Base-by-base conservation (phyloP, 805 yeast species). In the Ogataea paraovalis region DNA sequence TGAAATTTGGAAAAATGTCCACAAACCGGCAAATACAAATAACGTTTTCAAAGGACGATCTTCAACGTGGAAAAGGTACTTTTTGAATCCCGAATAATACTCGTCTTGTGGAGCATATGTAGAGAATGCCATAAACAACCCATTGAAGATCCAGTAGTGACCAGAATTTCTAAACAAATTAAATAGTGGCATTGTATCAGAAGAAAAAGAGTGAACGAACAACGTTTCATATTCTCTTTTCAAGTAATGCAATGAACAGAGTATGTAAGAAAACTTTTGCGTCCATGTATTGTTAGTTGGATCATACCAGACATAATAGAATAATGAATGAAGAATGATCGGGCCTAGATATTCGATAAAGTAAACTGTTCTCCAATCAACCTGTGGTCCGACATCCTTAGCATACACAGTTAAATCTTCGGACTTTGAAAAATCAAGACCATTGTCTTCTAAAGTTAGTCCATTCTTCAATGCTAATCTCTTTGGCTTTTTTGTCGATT, bases 81-180 rank as follows among this genome's bases (percentile, higher is more conserved):
- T 63, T 39, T 63, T 58, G 41, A 50, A 30, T 3, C 59, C 59
- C 1, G 51, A 34, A 38, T 57, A 50, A 43, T 57, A 51, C 18
- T 33, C 44, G 32, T 49, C 44, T 40, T 62, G 66, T 16, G 68
- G 68, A 18, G 68, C 62, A 51, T 64, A 68, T 4, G 65, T 44
- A 20, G 61, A 47, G 33, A 45, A 53, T 1, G 65, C 67, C 65
- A 74, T 65, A 12, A 78, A 62, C 19, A 68, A 23, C 8, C 98
- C 97, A 46, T 90, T 85, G 55, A 92, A 71, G n/a, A 87, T 65
- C 97, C 97, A 92, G 70, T 94, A 94, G 66, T 94, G 97, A 55
- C 78, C 73, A 36, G 90, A 83, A 71, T 94, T 94, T 70, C 91
- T 89, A 76, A 92, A 87, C 49, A 94, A 69, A 67, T 89, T 87